phyloP scores from a whole-genome alignment of 83 land plant genomes.

The Diphasiastrum complanatum region DNA sequence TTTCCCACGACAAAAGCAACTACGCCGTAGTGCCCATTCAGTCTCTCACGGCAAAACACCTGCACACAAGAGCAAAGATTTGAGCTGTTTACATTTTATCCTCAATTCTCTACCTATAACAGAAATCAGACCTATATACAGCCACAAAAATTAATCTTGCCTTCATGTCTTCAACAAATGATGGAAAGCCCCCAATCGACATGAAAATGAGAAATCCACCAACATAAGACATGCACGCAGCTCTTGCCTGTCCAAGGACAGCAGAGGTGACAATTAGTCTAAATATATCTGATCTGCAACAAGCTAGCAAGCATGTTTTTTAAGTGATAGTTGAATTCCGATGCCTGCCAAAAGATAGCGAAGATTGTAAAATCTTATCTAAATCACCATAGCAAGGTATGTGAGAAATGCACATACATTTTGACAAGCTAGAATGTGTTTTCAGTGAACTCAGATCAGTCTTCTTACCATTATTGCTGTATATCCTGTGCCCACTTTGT shows the following conservation, averaged over 20 bases:
- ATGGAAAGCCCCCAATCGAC: conserved; percentile 18
- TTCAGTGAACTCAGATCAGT: too few relatives aligned
- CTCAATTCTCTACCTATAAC: not conserved
- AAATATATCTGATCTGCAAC: too few relatives aligned
- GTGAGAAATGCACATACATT: too few relatives aligned
- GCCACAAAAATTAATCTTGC: too few relatives aligned
- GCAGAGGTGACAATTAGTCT: too few relatives aligned
- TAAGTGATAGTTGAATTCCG: too few relatives aligned
- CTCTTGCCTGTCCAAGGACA: conserved; percentile 6
- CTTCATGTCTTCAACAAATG: conserved; percentile 15
- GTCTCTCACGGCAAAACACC: conserved; percentile 15
- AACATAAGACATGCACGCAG: conserved; percentile 14
- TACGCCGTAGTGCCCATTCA: conserved; percentile 17
- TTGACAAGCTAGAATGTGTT: too few relatives aligned
- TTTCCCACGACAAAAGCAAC: conserved; percentile 16
- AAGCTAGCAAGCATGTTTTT: too few relatives aligned
- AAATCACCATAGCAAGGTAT: too few relatives aligned
- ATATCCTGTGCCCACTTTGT: conserved; percentile 21
- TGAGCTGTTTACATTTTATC: not conserved
- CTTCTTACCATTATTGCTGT: conserved; percentile 23
- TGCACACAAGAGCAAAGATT: not conserved
- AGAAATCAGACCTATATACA: too few relatives aligned
- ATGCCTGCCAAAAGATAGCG: too few relatives aligned
- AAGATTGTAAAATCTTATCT: too few relatives aligned
- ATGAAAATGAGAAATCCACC: conserved; percentile 15